These are phyloP conservation scores for Aureobasidium uvarum DNA, from an alignment of 2,329 filamentous ascomycete genomes.

Conservation along the genomic window DNA sequence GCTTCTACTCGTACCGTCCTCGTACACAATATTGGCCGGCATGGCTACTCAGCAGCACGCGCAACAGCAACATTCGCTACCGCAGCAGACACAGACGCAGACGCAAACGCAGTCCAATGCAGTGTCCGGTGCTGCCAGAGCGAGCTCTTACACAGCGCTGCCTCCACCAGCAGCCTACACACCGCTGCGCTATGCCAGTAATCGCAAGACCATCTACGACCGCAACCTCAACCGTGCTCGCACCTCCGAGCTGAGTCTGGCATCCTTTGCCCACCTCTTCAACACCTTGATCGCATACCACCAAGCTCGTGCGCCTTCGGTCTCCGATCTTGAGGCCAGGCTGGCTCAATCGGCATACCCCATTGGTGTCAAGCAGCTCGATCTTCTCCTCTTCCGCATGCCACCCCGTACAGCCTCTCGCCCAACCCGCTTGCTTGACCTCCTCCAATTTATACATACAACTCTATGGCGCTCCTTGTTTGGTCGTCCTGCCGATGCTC, in stretches of 20 bases:
- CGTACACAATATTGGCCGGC: conserved; percentile 14
- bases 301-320: conserved; percentile 83
- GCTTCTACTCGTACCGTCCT: background rate
- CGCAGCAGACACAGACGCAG: background rate
- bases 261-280: conserved; percentile 95
- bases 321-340: conserved; percentile 75
- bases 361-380: conserved; percentile 88
- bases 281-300: conserved; percentile 96
- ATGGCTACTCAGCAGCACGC: conserved; percentile 22
- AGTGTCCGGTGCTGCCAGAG: background rate
- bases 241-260: conserved; percentile 83
- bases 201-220: conserved; percentile 97
- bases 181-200: conserved; percentile 83
- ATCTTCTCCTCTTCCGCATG: conserved; percentile 87
- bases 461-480: conserved; percentile 92
- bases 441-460: conserved; percentile 94
- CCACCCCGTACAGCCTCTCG: conserved; percentile 64
- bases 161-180: conserved; percentile 38
- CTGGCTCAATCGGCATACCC: conserved; percentile 66
- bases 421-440: conserved; percentile 81
- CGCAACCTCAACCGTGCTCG: conserved; percentile 87
- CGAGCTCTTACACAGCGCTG: conserved; percentile 32
- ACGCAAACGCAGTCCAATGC: conserved; percentile 10
- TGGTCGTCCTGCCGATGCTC: conserved; percentile 80
- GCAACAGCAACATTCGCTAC: conserved; percentile 4